These are phyloP conservation scores for Phellinidium pouzarii DNA, from an alignment of 1,284 basidiomycete genomes.

Conservation along the genomic window DNA sequence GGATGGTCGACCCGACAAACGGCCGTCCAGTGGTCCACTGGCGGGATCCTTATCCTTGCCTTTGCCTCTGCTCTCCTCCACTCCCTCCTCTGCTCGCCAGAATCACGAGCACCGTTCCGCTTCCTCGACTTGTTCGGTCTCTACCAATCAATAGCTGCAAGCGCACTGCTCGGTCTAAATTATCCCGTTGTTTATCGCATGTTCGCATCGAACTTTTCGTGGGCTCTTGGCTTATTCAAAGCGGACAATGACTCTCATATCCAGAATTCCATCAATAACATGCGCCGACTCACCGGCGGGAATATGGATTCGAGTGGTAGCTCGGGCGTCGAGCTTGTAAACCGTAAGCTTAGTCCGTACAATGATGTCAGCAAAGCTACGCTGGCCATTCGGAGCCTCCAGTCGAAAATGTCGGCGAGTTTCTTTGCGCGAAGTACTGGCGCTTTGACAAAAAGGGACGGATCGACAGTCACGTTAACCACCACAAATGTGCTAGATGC, in stretches of 20 bases:
- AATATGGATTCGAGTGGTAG: slow-evolving; percentile 48
- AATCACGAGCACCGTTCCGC: slow-evolving; percentile 48
- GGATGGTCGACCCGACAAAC: slow-evolving; percentile 77
- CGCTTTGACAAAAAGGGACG: slow-evolving; percentile 26
- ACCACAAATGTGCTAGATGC: slow-evolving; percentile 65
- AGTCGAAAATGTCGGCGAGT: slow-evolving; percentile 10
- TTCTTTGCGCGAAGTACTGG: slow-evolving; percentile 11
- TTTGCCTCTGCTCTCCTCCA: slow-evolving; percentile 64
- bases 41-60: slow-evolving; percentile 61
- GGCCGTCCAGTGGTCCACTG: slow-evolving; percentile 75
- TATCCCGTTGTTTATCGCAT: slow-evolving; percentile 79
- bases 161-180: slow-evolving; percentile 77
- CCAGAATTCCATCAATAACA: slow-evolving; percentile 73
- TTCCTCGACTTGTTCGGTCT: slow-evolving; percentile 79
- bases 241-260: slow-evolving; percentile 48
- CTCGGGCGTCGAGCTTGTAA: slow-evolving; percentile 66
- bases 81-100: slow-evolving; percentile 39
- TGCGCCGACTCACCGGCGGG: slow-evolving; percentile 81
- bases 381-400: background rate
- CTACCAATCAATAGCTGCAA: slow-evolving; percentile 76
- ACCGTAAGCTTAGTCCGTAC: slow-evolving; percentile 74
- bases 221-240: slow-evolving; percentile 81
- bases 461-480: slow-evolving; percentile 60
- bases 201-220: slow-evolving; percentile 82
- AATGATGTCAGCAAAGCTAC: slow-evolving; percentile 33